Evolutionary conservation across 2,329 filamentous ascomycete genomes (phyloP).

Genomic region (Botrytis squamosa): DNA sequence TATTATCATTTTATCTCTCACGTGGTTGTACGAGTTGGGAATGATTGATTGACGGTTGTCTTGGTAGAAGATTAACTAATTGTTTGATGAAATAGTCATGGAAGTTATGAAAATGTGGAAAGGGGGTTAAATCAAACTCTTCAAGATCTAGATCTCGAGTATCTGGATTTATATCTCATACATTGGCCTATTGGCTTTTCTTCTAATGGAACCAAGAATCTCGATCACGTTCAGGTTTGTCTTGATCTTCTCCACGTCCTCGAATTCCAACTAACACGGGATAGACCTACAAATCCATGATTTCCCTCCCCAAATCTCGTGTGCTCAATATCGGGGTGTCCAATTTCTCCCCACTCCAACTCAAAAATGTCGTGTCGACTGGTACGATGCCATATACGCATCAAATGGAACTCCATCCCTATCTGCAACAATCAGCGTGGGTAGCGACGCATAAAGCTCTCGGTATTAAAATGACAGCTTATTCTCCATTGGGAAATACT

Average conservation of each 20-base stretch:
- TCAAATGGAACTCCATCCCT: constrained; percentile 78
- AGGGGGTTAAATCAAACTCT: constrained; percentile 54
- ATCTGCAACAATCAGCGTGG: constrained; percentile 58
- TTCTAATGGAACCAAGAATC: constrained; percentile 42
- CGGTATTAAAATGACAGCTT: constrained; percentile 40
- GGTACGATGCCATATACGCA: constrained; percentile 65
- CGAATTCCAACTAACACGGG: constrained; percentile 49
- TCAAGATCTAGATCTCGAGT: constrained; percentile 58
- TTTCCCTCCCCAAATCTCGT: constrained; percentile 65
- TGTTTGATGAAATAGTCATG: background rate
- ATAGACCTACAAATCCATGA: constrained; percentile 74
- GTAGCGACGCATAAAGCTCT: constrained; percentile 32
- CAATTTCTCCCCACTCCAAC: constrained; percentile 65
- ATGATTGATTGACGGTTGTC: too few species aligned
- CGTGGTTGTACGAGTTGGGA: constrained; percentile 38
- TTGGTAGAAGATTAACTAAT: background rate
- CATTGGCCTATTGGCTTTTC: constrained; percentile 59
- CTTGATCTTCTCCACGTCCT: too few species aligned
- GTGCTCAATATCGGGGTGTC: constrained; percentile 78
- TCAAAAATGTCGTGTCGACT: constrained; percentile 22
- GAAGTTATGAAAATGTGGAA: constrained; percentile 10
- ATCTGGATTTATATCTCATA: constrained; percentile 69
- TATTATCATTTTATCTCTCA: background rate
- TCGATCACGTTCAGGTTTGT: constrained; percentile 7
- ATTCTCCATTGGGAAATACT: constrained; percentile 43